These are phyloP conservation scores for Fusarium floridanum DNA, from an alignment of 2,329 filamentous ascomycete species.

Conservation along the genomic window DNA sequence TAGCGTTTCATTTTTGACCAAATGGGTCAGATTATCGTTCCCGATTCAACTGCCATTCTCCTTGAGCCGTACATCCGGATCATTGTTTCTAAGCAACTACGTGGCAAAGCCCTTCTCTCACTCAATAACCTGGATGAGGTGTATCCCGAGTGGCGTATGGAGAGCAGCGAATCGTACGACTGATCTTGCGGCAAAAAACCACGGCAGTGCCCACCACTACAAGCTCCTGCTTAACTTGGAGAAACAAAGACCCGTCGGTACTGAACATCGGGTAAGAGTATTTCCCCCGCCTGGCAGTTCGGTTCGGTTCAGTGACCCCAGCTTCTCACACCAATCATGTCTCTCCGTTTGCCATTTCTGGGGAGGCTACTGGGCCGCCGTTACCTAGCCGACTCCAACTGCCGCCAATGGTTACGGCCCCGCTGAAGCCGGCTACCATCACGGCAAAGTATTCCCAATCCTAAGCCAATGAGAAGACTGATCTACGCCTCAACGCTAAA, in stretches of 20 bases:
- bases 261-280: constrained; percentile 29
- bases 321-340: constrained; percentile 13
- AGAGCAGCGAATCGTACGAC: constrained; percentile 27
- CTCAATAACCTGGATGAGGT: background rate
- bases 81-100: background rate
- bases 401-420: constrained; percentile 39
- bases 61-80: constrained; percentile 3
- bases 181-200: constrained; percentile 10
- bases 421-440: constrained; percentile 38
- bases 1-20: background rate
- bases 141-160: background rate
- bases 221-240: constrained; percentile 27
- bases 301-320: constrained; percentile 19
- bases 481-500: background rate
- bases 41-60: background rate
- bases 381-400: constrained; percentile 38
- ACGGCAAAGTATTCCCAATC: constrained; percentile 26
- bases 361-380: constrained; percentile 9
- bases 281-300: constrained; percentile 23
- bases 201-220: constrained; percentile 23
- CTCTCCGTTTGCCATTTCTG: constrained; percentile 23
- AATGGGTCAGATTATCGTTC: background rate
- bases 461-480: background rate
- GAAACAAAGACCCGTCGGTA: constrained; percentile 39
- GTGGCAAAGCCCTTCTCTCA: background rate